Conservation (phyloP, 1,284 basidiomycete genomes). For the Irpex sp. region DNA sequence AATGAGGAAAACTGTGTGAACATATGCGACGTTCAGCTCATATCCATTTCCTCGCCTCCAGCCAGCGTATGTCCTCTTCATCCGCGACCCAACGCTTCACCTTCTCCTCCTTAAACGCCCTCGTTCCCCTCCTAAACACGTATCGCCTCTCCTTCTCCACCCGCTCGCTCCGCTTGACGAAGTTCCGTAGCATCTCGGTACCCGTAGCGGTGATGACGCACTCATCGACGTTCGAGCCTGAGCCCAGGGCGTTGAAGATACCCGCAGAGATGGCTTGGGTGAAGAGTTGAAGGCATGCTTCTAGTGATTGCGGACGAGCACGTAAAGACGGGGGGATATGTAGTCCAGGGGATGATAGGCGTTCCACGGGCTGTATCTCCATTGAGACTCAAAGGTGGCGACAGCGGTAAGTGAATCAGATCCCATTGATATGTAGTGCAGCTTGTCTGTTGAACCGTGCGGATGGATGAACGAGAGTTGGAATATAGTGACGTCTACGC, state of each 20-base stretch:
- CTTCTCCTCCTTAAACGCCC: slow-evolving; percentile 81
- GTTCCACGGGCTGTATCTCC: too few relatives aligned
- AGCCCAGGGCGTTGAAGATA: too few relatives aligned
- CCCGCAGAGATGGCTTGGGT: too few relatives aligned
- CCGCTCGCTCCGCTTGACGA: slow-evolving; percentile 58
- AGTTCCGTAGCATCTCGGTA: too few relatives aligned
- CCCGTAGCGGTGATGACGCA: too few relatives aligned
- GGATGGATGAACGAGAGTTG: slow-evolving; percentile 96
- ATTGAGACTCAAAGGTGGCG: slow-evolving; percentile 98
- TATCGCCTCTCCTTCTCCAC: slow-evolving; percentile 78
- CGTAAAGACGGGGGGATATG: too few relatives aligned
- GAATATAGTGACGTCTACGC: slow-evolving; percentile 85
- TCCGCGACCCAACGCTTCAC: slow-evolving; percentile 69
- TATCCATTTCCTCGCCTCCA: slow-evolving; percentile 72
- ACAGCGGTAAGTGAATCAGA: slow-evolving; percentile 88
- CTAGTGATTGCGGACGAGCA: too few relatives aligned
- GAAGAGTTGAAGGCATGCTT: too few relatives aligned
- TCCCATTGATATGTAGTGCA: slow-evolving; percentile 99
- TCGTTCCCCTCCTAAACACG: slow-evolving; percentile 83
- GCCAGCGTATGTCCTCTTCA: slow-evolving; percentile 58
- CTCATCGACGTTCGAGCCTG: too few relatives aligned
- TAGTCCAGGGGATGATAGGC: too few relatives aligned
- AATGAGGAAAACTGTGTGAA: neutral
- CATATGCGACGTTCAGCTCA: slow-evolving; percentile 12
- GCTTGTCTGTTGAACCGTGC: slow-evolving; percentile 98